Evolutionary conservation across 140 eudicot species (phyloP).

Genomic region (Oenanthe javanica): DNA sequence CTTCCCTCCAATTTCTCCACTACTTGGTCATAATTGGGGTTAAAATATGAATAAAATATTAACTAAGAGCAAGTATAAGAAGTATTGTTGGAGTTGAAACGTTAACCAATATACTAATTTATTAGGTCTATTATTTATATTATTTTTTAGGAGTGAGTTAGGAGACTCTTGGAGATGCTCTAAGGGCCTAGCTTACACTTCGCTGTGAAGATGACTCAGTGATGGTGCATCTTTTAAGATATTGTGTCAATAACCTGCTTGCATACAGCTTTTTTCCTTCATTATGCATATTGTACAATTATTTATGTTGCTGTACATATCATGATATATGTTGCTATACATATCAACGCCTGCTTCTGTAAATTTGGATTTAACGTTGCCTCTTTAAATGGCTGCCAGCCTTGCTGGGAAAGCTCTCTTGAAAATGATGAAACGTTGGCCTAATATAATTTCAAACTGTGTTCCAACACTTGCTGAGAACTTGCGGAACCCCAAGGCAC

Average conservation of each 20-base stretch:
- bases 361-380: not conserved
- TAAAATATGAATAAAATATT: too few relatives aligned
- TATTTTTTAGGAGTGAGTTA: too few relatives aligned
- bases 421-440: conserved; percentile 96
- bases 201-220: conserved; percentile 2
- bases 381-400: conserved; percentile 30
- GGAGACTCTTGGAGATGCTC: too few relatives aligned
- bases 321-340: not conserved
- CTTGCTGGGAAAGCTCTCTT: conserved; percentile 83
- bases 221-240: not conserved
- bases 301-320: not conserved
- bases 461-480: conserved; percentile 61
- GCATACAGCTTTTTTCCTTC: not conserved
- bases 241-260: not conserved
- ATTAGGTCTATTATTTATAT: too few relatives aligned
- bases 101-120: too few relatives aligned
- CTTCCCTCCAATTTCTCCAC: too few relatives aligned
- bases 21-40: too few relatives aligned
- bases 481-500: conserved; percentile 55
- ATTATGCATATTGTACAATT: not conserved
- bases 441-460: conserved; percentile 72
- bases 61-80: too few relatives aligned
- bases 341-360: not conserved
- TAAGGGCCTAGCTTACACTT: not conserved
- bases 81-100: too few relatives aligned